Conservation (phyloP, 2,329 filamentous ascomycete species). For the Hypomyces perniciosus region DNA sequence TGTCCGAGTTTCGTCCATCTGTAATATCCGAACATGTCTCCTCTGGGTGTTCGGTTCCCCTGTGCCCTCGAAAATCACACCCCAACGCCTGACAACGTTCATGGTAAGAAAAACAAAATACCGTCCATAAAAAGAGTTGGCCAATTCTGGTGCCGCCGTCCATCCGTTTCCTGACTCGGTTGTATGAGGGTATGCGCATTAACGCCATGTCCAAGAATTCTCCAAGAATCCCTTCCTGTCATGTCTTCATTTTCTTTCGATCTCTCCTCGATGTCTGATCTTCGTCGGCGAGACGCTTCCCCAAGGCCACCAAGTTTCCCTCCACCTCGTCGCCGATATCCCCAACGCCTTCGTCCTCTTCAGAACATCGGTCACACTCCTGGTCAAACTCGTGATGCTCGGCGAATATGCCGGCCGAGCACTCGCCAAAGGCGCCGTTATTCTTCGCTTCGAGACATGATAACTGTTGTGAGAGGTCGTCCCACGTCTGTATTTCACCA, state of each 20-base stretch:
- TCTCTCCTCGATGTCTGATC: conserved; percentile 11
- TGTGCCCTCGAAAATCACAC: too few relatives aligned
- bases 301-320: conserved; percentile 6
- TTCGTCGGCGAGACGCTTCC: conserved; percentile 17
- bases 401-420: conserved; percentile 32
- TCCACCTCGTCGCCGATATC: conserved; percentile 30
- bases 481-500: conserved; percentile 35
- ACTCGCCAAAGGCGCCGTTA: conserved; percentile 39
- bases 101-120: too few relatives aligned
- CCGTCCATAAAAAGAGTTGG: too few relatives aligned
- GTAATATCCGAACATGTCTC: too few relatives aligned
- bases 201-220: too few relatives aligned
- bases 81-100: too few relatives aligned
- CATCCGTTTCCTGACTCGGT: too few relatives aligned
- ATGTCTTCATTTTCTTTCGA: conserved; percentile 28
- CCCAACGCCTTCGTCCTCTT: conserved; percentile 37
- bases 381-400: conserved; percentile 43
- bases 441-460: conserved; percentile 47
- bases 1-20: too few relatives aligned
- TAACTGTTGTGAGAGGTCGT: conserved; percentile 39
- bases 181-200: too few relatives aligned
- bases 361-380: conserved; percentile 39
- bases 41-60: too few relatives aligned
- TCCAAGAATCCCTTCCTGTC: conserved; percentile 10
- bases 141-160: too few relatives aligned